Evolutionary conservation across 768 basidiomycete genomes (phyloP), one percentile per base, ranked within the genome.

Genomic region (Boletales sp.): DNA sequence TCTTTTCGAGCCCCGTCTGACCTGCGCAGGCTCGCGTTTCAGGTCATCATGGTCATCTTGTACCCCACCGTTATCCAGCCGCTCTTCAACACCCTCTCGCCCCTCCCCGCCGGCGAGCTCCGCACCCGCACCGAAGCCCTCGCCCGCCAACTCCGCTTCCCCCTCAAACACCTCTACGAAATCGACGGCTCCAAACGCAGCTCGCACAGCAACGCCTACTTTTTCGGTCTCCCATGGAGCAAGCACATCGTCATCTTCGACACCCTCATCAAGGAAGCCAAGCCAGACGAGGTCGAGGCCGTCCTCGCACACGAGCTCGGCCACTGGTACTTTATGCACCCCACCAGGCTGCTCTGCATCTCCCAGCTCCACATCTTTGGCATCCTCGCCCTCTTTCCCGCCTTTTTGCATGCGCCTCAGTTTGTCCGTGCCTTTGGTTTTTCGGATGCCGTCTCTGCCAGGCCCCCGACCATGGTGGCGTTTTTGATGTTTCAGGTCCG

Each of bases 191-290:
- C 89, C 33, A 96, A 96, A 74, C 83, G 95, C 42, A 91, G 87
- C 69, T 87, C 90, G 3, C 95, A 99, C 71, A 89, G 86, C 58
- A 97, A 97, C 57, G 94, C 94, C n/a, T 98, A 96, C 73, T 97
- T 97, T 77, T 97, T 93, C 57, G 95, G 95, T 51, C 79, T 97
- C 12, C 95, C 94, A 1, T 94, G 93, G 87, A 88, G 84, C 72
- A 94, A 94, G 59, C 91, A 94, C 70, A 91, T 95, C 57, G 93
- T 98, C 67, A 88, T 99, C 63, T 99, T 93, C 61, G 96, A 99
- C 60, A 98, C 95, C 0, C 80, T 99, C 56, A 93, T 98, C 69
- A 86, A 94, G 63, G 83, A 97, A 61, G 87, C 83, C 67, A 82
- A 85, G 59, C 81, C 94, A 0, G 89, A 91, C 21, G 92, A 97